phyloP scores from a whole-genome alignment of 306 rosid species.

The Sindora glabra region DNA sequence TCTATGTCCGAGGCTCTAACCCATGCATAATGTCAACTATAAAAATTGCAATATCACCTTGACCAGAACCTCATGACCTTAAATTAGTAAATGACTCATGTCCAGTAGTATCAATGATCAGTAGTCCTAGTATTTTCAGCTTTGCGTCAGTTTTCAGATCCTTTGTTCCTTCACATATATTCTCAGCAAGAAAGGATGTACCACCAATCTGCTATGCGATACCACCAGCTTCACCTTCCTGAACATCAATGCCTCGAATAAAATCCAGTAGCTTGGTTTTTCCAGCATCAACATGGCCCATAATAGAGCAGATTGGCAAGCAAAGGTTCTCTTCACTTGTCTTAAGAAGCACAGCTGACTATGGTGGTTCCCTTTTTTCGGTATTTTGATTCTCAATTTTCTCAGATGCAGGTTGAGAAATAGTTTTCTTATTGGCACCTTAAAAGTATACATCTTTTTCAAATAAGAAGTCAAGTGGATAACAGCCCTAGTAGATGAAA shows the following conservation, averaged over 20 bases:
- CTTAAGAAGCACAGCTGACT: slow-evolving; percentile 31
- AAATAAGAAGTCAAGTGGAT: no score
- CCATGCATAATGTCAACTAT: slow-evolving; percentile 99
- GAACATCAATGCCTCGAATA: slow-evolving; percentile 92
- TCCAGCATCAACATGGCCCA: slow-evolving; percentile 99
- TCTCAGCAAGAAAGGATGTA: slow-evolving; percentile 87
- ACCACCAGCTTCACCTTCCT: slow-evolving; percentile 99
- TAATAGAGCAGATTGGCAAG: slow-evolving; percentile 96
- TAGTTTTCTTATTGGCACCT: no score
- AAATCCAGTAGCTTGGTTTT: slow-evolving; percentile 93
- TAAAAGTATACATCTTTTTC: no score
- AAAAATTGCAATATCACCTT: slow-evolving; percentile 92
- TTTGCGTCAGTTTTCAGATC: slow-evolving; percentile 94
- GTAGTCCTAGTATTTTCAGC: slow-evolving; percentile 81
- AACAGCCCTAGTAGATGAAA: no score
- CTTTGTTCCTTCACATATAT: slow-evolving; percentile 88
- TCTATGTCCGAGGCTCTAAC: slow-evolving; percentile 92
- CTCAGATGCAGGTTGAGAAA: no score
- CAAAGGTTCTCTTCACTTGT: slow-evolving; percentile 69
- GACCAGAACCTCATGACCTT: slow-evolving; percentile 91
- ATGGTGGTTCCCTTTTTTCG: slow-evolving; percentile 20
- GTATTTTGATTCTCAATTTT: no score
- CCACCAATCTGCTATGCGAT: slow-evolving; percentile 99
- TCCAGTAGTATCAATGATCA: slow-evolving; percentile 96
- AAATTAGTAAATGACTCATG: slow-evolving; percentile 86